phyloP scores from a whole-genome alignment of 164 flowering plant species.

The Tetracentron sinense region DNA sequence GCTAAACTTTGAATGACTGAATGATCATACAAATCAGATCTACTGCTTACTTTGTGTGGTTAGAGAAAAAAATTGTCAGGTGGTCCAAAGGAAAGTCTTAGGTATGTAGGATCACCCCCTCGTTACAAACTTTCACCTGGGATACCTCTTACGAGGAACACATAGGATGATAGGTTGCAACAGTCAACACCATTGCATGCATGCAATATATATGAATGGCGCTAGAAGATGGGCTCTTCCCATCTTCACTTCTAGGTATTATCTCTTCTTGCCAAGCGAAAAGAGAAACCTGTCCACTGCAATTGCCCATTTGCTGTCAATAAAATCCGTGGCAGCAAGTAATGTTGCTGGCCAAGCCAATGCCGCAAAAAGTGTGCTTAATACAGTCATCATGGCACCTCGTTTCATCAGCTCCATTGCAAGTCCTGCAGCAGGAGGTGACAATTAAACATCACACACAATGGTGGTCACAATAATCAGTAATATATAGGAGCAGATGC shows the following conservation, averaged over 20 bases:
- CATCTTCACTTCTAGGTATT: background rate
- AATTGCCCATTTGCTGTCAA: constrained; percentile 96
- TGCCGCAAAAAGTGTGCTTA: constrained; percentile 73
- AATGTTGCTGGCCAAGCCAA: constrained; percentile 96
- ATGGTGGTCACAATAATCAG: background rate
- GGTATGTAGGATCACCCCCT: background rate
- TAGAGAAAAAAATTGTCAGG: too few relatives aligned
- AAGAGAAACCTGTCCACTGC: constrained; percentile 78
- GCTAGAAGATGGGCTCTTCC: too few relatives aligned
- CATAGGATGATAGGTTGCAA: background rate
- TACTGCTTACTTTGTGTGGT: background rate
- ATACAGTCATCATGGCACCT: constrained; percentile 97
- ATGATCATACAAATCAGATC: background rate
- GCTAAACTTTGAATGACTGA: background rate
- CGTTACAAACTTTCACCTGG: background rate
- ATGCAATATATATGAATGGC: background rate
- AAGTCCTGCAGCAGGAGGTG: constrained; percentile 42
- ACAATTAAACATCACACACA: constrained; percentile 6
- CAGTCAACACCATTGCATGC: background rate
- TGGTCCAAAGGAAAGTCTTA: background rate
- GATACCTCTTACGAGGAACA: background rate
- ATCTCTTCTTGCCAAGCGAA: background rate
- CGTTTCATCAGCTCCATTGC: constrained; percentile 86
- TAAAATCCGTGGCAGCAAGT: constrained; percentile 72
- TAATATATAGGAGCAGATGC: constrained; percentile 2